Percentiles rank a stretch among this genome's conserved stretches.
phyloP scores from a whole-genome alignment of 305 asterid species.

The Solanum hybrid region DNA sequence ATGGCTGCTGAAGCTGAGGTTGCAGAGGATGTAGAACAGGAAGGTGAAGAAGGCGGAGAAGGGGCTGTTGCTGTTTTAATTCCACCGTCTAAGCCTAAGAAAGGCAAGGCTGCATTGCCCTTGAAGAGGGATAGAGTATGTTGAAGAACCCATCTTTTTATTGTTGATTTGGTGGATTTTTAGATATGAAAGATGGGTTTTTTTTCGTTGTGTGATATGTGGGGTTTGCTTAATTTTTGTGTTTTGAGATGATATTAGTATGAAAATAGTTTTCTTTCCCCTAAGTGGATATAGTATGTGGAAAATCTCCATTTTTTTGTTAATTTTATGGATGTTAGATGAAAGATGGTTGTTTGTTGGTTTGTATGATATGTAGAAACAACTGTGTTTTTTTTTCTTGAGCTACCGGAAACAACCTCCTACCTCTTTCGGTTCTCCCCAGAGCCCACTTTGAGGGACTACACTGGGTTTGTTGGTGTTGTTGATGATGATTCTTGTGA shows the following conservation, averaged over 20 bases:
- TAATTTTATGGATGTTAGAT: not conserved
- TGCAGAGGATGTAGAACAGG: conserved; percentile 13
- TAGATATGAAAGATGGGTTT: not conserved
- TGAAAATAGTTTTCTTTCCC: not conserved
- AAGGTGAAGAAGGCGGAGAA: conserved; percentile 18
- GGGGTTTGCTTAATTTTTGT: not conserved
- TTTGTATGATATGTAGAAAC: not conserved
- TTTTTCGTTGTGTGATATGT: not conserved
- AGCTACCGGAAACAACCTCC: not conserved
- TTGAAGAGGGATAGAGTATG: conserved; percentile 89
- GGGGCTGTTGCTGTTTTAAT: conserved; percentile 33
- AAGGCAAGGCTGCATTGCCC: conserved; percentile 87
- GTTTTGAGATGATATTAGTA: not conserved
- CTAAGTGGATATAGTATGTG: not conserved
- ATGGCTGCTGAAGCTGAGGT: conserved; percentile 48
- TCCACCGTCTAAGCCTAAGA: conserved; percentile 69
- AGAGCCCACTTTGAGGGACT: not conserved
- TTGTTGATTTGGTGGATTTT: not conserved
- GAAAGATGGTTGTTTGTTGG: not conserved
- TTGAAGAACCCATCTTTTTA: not conserved
- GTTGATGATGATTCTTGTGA: not conserved
- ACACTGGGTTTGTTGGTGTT: not conserved
- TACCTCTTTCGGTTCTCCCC: not conserved
- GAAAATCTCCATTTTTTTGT: not conserved
- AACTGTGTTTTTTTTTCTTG: not conserved